phyloP scores from a whole-genome alignment of 1,139 yeast genomes.

The Candida sp. region DNA sequence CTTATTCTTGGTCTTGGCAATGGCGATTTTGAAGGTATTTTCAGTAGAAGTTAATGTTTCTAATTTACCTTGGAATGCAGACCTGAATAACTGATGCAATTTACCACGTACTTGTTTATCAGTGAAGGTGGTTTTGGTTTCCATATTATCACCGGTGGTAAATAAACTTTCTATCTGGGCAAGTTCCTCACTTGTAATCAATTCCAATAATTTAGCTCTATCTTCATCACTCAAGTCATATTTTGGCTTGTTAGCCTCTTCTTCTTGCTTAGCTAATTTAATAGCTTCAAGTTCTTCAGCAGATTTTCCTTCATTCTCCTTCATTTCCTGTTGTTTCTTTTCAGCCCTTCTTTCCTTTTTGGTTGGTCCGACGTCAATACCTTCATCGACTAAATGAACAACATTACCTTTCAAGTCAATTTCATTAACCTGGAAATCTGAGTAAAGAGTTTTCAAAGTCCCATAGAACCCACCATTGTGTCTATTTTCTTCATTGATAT shows the following conservation, averaged over 20 bases:
- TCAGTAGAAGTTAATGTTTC: conserved; percentile 76
- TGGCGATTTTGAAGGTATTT: conserved; percentile 60
- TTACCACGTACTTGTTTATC: conserved; percentile 73
- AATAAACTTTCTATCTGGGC: conserved; percentile 53
- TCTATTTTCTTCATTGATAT: conserved; percentile 40
- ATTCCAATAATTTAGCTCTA: conserved; percentile 42
- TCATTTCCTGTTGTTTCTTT: conserved; percentile 37
- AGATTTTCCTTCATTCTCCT: conserved; percentile 28
- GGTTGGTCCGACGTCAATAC: conserved; percentile 51
- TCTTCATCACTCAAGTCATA: conserved; percentile 46
- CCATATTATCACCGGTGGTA: conserved; percentile 55
- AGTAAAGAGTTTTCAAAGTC: conserved; percentile 78
- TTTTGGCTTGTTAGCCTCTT: conserved; percentile 20
- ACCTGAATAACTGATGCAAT: conserved; percentile 74
- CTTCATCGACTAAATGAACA: conserved; percentile 72
- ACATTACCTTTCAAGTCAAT: conserved; percentile 67
- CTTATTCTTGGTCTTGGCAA: conserved; percentile 35
- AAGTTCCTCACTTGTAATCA: conserved; percentile 61
- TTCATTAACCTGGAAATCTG: conserved; percentile 95
- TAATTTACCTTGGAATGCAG: conserved; percentile 67
- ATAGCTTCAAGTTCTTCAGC: conserved; percentile 33
- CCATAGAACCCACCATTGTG: conserved; percentile 69
- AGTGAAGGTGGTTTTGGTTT: conserved; percentile 53
- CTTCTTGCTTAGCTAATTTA: conserved; percentile 18
- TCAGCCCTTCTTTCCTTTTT: conserved; percentile 52